These are phyloP conservation scores for Tetrastigma voinierianum DNA, from an alignment of 164 flowering plant genomes.

Conservation along the genomic window DNA sequence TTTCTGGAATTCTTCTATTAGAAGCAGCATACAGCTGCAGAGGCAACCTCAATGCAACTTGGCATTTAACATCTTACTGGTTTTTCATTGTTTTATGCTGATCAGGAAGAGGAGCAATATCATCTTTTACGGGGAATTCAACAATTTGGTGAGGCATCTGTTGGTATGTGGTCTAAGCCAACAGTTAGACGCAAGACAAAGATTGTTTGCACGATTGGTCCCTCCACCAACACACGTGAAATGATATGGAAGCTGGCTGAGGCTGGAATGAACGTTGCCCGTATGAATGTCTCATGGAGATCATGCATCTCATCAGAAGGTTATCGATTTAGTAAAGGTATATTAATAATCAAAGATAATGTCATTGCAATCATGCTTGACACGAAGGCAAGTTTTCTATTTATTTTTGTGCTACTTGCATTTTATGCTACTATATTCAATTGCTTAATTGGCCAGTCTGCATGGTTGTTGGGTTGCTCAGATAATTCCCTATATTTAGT, in stretches of 20 bases:
- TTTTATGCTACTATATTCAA: not conserved
- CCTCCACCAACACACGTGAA: constrained; percentile 85
- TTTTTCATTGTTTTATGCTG: not conserved
- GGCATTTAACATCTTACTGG: not conserved
- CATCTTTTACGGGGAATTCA: constrained; percentile 38
- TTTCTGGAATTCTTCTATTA: no score
- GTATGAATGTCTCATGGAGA: constrained; percentile 97
- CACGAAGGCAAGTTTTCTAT: constrained; percentile 64
- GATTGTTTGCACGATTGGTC: constrained; percentile 96
- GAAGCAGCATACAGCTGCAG: not conserved
- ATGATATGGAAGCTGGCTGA: constrained; percentile 99
- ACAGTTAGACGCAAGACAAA: constrained; percentile 79
- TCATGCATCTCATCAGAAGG: constrained; percentile 94
- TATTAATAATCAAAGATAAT: constrained; percentile 81
- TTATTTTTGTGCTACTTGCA: not conserved
- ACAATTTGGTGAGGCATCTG: constrained; percentile 54
- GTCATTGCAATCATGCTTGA: constrained; percentile 94
- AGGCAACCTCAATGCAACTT: not conserved
- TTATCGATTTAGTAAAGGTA: constrained; percentile 86
- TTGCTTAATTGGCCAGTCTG: no score
- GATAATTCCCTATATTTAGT: not conserved
- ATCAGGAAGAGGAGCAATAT: constrained; percentile 52
- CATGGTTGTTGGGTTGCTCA: no score
- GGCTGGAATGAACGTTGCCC: constrained; percentile 98
- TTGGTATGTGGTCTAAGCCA: constrained; percentile 78